A percentile compares a stretch with the other conserved stretches of the same genome.
Evolutionary conservation across 2,329 filamentous ascomycete genomes (phyloP).

Genomic region (Alternaria angustiovoidea): DNA sequence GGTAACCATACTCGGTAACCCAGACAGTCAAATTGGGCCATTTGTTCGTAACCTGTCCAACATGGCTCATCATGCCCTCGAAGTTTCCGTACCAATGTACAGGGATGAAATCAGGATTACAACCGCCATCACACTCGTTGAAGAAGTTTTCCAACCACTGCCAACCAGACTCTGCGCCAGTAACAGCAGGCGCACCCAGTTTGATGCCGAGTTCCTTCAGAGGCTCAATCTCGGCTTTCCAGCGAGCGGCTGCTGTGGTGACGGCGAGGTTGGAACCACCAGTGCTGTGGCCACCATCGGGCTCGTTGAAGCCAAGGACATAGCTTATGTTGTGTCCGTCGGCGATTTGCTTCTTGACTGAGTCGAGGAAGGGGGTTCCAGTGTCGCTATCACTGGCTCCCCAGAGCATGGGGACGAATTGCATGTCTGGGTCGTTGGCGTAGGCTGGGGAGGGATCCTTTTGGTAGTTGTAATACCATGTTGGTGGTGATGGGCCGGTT

Average conservation of each 20-base stretch:
- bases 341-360: slow-evolving; percentile 65
- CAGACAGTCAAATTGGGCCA: slow-evolving; percentile 68
- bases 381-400: slow-evolving; percentile 58
- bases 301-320: slow-evolving; percentile 82
- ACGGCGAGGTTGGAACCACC: slow-evolving; percentile 72
- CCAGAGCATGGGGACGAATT: slow-evolving; percentile 86
- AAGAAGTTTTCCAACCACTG: slow-evolving; percentile 74
- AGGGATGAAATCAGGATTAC: slow-evolving; percentile 60
- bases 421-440: slow-evolving; percentile 56
- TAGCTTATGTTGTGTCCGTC: slow-evolving; percentile 67
- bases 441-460: slow-evolving; percentile 64
- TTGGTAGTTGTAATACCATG: slow-evolving; percentile 88
- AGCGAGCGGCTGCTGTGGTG: slow-evolving; percentile 68
- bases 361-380: slow-evolving; percentile 67
- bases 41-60: slow-evolving; percentile 65
- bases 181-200: slow-evolving; percentile 75
- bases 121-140: slow-evolving; percentile 61
- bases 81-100: slow-evolving; percentile 70
- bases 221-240: slow-evolving; percentile 76
- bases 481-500: slow-evolving; percentile 64
- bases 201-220: slow-evolving; percentile 69
- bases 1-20: slow-evolving; percentile 79
- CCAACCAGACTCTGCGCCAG: slow-evolving; percentile 67
- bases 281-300: slow-evolving; percentile 64
- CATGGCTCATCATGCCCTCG: slow-evolving; percentile 70